Percentiles rank a stretch among this genome's conserved stretches.
Conservation (phyloP, 371 early-diverging fungal species). For the Thermomucor indicae-seudaticae region DNA sequence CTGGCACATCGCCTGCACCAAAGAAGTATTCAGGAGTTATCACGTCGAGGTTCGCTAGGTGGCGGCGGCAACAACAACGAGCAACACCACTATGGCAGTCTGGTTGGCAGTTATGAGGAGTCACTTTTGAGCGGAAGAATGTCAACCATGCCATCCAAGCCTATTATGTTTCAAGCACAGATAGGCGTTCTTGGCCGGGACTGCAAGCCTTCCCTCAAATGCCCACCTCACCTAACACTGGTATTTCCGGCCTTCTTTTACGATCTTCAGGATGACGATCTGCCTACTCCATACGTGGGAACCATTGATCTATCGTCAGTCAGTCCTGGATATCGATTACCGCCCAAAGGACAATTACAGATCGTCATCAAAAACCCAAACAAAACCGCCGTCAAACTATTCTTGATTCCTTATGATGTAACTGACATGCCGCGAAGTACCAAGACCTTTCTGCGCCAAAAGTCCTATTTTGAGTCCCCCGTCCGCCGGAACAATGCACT, state of each 20-base stretch:
- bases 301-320: conserved; percentile 36
- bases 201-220: conserved; percentile 58
- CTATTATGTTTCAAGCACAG: conserved; percentile 69
- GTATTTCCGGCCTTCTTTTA: conserved; percentile 76
- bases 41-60: conserved; percentile 8
- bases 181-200: conserved; percentile 69
- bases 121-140: conserved; percentile 78
- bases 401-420: conserved; percentile 80
- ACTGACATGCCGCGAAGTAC: conserved; percentile 68
- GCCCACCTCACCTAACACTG: conserved; percentile 67
- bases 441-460: conserved; percentile 83
- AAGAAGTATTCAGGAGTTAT: neutral
- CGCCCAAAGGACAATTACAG: conserved; percentile 77
- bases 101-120: conserved; percentile 82
- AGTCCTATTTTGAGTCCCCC: conserved; percentile 58
- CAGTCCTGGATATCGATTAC: conserved; percentile 63
- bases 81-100: conserved; percentile 49
- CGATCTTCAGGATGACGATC: conserved; percentile 50
- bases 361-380: conserved; percentile 81
- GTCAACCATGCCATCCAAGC: conserved; percentile 76
- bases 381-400: conserved; percentile 77
- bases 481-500: conserved; percentile 19
- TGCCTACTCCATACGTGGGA: conserved; percentile 53
- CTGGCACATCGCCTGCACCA: neutral
- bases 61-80: conserved; percentile 1